phyloP scores from a whole-genome alignment of 192 early-diverging fungal species.

The Phlyctochytrium planicorne region DNA sequence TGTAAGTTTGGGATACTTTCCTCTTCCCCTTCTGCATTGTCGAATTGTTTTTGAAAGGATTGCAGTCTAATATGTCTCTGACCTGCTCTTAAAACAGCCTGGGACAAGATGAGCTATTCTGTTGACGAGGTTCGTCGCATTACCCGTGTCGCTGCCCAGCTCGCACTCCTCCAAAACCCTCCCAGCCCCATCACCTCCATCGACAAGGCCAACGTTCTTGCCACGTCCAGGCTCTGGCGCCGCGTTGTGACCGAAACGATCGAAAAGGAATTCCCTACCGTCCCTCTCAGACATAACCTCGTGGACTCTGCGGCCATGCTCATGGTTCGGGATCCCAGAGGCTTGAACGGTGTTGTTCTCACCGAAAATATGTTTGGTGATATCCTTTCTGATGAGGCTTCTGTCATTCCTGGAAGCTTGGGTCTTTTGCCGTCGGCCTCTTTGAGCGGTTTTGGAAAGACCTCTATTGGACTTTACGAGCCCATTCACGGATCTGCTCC shows the following conservation, averaged over 20 bases:
- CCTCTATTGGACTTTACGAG: conserved; percentile 88
- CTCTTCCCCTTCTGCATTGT: conserved; percentile 8
- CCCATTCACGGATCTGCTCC: conserved; percentile 99
- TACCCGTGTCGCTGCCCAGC: conserved; percentile 86
- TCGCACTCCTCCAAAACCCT: conserved; percentile 78
- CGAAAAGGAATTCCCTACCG: conserved; percentile 81
- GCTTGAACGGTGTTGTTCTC: conserved; percentile 91
- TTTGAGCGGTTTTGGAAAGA: conserved; percentile 75
- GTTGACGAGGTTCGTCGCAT: conserved; percentile 90
- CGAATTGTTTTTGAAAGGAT: background rate
- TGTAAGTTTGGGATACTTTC: conserved; percentile 42
- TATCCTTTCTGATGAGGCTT: conserved; percentile 93
- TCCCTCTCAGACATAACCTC: conserved; percentile 86
- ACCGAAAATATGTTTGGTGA: conserved; percentile 99
- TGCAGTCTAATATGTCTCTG: no score
- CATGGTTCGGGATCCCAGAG: conserved; percentile 87
- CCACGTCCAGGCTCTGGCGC: conserved; percentile 97
- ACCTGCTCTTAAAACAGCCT: conserved; percentile 67
- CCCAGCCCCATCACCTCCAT: conserved; percentile 89
- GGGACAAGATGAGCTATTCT: conserved; percentile 94
- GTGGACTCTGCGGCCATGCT: conserved; percentile 98
- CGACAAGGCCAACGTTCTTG: conserved; percentile 99
- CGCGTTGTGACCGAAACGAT: conserved; percentile 88
- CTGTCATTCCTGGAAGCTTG: conserved; percentile 91
- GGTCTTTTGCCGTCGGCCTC: conserved; percentile 92